Percentiles rank a stretch among this genome's conserved stretches.
Conservation (phyloP, 176 grass and related monocot genomes). For the Avena atlantica region DNA sequence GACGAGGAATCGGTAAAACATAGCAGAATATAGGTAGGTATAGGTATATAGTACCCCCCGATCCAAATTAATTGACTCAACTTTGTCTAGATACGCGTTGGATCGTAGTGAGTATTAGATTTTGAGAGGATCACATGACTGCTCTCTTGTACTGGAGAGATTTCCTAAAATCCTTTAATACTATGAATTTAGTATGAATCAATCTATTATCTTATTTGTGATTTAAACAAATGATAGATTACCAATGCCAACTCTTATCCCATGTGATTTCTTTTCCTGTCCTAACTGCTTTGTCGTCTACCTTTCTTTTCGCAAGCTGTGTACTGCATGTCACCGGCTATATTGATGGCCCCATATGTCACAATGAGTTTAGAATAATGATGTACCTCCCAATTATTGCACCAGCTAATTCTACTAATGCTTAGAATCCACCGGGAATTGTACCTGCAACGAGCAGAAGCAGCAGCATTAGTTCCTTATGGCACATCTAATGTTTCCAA, state of each 20-base stretch:
- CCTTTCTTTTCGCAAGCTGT: not conserved
- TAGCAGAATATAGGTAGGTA: not conserved
- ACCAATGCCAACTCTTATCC: not conserved
- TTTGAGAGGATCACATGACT: not conserved
- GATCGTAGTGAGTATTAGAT: too few species aligned
- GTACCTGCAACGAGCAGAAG: not conserved
- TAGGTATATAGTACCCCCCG: too few species aligned
- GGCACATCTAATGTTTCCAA: not conserved
- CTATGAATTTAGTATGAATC: not conserved
- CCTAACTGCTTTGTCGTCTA: not conserved
- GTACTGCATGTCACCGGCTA: not conserved
- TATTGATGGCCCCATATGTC: not conserved
- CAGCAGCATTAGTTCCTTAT: constrained; percentile 6
- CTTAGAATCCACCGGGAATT: not conserved
- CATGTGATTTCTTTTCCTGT: not conserved
- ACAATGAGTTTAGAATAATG: not conserved
- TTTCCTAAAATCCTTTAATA: not conserved
- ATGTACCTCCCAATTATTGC: not conserved
- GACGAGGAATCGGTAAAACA: not conserved
- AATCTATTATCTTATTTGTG: constrained; percentile 3
- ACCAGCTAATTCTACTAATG: not conserved
- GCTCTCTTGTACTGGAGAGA: not conserved
- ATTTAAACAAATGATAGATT: not conserved
- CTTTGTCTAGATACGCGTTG: too few species aligned
- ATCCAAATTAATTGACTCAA: too few species aligned